Conservation (phyloP, 768 basidiomycete genomes). For the Pilatotrama ljubarskyi region DNA sequence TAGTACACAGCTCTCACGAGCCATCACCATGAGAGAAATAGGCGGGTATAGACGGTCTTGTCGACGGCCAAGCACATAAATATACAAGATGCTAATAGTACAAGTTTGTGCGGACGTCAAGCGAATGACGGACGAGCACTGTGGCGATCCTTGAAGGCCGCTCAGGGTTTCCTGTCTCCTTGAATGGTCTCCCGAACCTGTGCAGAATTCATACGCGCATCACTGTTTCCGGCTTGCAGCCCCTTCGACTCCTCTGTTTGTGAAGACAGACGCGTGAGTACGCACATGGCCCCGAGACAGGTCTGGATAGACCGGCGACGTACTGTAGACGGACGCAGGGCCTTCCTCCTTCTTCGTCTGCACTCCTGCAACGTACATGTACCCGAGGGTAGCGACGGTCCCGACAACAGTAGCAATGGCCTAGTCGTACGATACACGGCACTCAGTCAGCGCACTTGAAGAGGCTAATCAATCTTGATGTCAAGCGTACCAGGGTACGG, state of each 20-base stretch:
- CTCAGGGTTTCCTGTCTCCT: conserved; percentile 18
- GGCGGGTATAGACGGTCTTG: too few relatives aligned
- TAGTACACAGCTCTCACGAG: too few relatives aligned
- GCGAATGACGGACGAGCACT: too few relatives aligned
- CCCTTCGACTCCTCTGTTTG: conserved; percentile 12
- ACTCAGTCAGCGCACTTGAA: not conserved
- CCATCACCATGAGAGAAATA: too few relatives aligned
- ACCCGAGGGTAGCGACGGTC: conserved; percentile 4
- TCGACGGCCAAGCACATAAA: too few relatives aligned
- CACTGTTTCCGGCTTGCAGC: conserved; percentile 9
- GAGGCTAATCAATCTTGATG: too few relatives aligned
- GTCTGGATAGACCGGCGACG: not conserved
- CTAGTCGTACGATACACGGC: not conserved
- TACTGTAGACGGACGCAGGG: conserved; percentile 10
- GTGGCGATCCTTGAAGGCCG: not conserved
- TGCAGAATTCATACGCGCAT: conserved; percentile 11
- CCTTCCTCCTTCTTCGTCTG: conserved; percentile 25
- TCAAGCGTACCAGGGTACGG: not conserved
- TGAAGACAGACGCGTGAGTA: not conserved
- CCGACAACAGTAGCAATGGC: not conserved
- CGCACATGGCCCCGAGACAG: not conserved
- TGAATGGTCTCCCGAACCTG: conserved; percentile 18
- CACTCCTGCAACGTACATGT: conserved; percentile 22
- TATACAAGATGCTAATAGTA: too few relatives aligned
- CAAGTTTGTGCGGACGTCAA: too few relatives aligned